Evolutionary conservation across 2,329 filamentous ascomycete species (phyloP).

Genomic region (Penicillium sp.): DNA sequence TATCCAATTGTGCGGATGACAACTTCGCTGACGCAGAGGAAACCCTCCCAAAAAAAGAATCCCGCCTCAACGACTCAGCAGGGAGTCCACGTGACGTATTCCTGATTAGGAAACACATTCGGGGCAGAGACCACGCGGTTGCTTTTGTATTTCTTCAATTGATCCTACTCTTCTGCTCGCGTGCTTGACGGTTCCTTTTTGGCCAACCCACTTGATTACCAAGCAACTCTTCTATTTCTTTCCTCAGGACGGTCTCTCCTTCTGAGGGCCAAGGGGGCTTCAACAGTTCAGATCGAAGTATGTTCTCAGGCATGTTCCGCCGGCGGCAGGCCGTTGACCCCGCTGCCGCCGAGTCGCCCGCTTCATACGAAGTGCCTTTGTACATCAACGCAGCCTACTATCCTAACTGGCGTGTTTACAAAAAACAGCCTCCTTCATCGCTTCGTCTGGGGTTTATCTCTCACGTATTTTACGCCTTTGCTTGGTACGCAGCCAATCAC

Average conservation of each 20-base stretch:
- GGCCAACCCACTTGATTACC: background rate
- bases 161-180: background rate
- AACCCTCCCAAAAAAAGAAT: background rate
- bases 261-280: background rate
- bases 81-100: slow-evolving; percentile 26
- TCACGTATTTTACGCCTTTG: slow-evolving; percentile 83
- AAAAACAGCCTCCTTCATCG: slow-evolving; percentile 71
- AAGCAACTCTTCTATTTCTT: background rate
- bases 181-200: background rate
- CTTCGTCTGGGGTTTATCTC: slow-evolving; percentile 77
- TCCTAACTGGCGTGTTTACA: slow-evolving; percentile 76
- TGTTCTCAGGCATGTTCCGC: slow-evolving; percentile 29
- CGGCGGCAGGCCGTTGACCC: slow-evolving; percentile 23
- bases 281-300: slow-evolving; percentile 5
- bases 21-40: background rate
- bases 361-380: slow-evolving; percentile 43
- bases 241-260: background rate
- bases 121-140: slow-evolving; percentile 1
- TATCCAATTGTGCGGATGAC: slow-evolving; percentile 9
- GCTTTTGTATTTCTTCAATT: slow-evolving; percentile 12
- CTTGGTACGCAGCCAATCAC: slow-evolving; percentile 52
- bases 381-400: slow-evolving; percentile 78
- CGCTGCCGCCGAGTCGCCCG: slow-evolving; percentile 19
- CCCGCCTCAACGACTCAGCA: background rate
- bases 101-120: slow-evolving; percentile 26